A percentile compares a stretch with the other conserved stretches of the same genome.
phyloP scores from a whole-genome alignment of 2,329 filamentous ascomycete genomes.

The Arthrobotrys musiformis region DNA sequence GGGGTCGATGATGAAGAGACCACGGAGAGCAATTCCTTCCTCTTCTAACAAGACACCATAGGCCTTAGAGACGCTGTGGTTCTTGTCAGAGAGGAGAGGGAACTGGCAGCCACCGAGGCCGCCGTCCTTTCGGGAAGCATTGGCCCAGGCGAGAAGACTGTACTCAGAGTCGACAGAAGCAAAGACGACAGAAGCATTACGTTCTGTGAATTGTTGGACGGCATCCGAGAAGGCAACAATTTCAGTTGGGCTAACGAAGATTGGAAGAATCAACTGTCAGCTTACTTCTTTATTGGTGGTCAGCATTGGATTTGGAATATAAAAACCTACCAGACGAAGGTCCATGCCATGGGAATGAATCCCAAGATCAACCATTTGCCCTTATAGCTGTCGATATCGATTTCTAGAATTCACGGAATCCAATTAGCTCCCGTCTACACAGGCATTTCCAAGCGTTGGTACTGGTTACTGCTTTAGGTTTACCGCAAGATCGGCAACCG shows the following conservation, averaged over 20 bases:
- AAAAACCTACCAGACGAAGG: slow-evolving; percentile 69
- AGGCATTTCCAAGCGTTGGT: slow-evolving; percentile 6
- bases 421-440: slow-evolving; percentile 21
- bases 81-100: slow-evolving; percentile 72
- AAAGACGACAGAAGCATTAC: slow-evolving; percentile 71
- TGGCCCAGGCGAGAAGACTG: slow-evolving; percentile 70
- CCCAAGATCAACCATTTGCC: slow-evolving; percentile 72
- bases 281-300: neutral
- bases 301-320: neutral
- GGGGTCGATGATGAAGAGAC: slow-evolving; percentile 75
- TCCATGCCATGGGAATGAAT: slow-evolving; percentile 76
- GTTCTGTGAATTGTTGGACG: slow-evolving; percentile 70
- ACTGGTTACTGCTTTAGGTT: slow-evolving; percentile 37
- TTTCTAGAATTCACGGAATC: slow-evolving; percentile 56
- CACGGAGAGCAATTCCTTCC: slow-evolving; percentile 72
- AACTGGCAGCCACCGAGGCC: slow-evolving; percentile 72
- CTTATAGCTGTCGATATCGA: slow-evolving; percentile 61
- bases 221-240: slow-evolving; percentile 74
- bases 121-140: slow-evolving; percentile 70
- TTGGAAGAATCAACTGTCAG: slow-evolving; percentile 64
- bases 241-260: slow-evolving; percentile 62
- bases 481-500: slow-evolving; percentile 22
- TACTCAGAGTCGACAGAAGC: slow-evolving; percentile 73
- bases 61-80: slow-evolving; percentile 70
- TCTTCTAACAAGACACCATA: slow-evolving; percentile 75